Evolutionary conservation across 805 yeast genomes (phyloP).

Genomic region (Teunomyces aglyptinius): DNA sequence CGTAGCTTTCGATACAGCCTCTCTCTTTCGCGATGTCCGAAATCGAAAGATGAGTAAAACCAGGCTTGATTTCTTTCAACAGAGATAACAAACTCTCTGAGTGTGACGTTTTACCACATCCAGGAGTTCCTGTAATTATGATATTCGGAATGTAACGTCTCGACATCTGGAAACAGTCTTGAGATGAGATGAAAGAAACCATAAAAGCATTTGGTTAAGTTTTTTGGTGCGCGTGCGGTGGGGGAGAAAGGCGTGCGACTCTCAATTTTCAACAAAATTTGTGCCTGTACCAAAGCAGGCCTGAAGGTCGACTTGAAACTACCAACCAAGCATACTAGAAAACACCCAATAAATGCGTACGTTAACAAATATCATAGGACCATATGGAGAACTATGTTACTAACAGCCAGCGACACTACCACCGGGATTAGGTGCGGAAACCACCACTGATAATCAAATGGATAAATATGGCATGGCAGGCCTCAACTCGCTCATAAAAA

Average conservation of each 20-base stretch:
- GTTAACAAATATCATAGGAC: neutral
- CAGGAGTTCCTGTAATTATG: constrained; percentile 93
- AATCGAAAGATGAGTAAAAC: constrained; percentile 55
- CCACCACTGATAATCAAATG: constrained; percentile 38
- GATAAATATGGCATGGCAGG: constrained; percentile 70
- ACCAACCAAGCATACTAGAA: neutral
- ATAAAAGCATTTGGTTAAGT: neutral
- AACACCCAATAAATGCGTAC: constrained; percentile 2
- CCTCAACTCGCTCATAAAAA: constrained; percentile 53
- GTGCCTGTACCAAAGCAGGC: neutral
- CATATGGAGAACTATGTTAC: constrained; percentile 1
- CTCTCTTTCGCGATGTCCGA: constrained; percentile 80
- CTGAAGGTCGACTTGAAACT: neutral
- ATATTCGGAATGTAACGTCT: constrained; percentile 62
- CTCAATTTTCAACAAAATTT: neutral
- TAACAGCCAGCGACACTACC: constrained; percentile 23
- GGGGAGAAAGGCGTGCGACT: neutral
- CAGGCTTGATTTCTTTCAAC: constrained; percentile 34
- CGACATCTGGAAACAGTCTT: constrained; percentile 16
- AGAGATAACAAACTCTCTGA: constrained; percentile 56
- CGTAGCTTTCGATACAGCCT: constrained; percentile 78
- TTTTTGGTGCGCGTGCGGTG: neutral
- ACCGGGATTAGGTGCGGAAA: constrained; percentile 1
- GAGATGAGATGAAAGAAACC: neutral
- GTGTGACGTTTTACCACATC: constrained; percentile 83